Evolutionary conservation across 305 asterid genomes (phyloP).

Genomic region (Fraxinus platypoda): DNA sequence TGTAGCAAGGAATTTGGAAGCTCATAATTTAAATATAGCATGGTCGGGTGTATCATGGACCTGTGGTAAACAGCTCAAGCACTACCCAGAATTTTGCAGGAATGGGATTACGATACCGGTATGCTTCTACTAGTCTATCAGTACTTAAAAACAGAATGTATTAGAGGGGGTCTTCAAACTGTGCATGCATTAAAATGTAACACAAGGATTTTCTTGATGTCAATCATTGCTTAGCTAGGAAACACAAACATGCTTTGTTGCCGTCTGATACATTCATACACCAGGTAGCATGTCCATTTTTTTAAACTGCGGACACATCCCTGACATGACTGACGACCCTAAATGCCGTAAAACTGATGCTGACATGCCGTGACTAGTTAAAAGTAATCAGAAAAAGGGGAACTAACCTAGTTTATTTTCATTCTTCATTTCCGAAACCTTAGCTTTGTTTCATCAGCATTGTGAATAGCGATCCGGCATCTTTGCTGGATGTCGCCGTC

Average conservation of each 20-base stretch:
- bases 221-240: neutral
- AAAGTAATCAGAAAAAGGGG: neutral
- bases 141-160: neutral
- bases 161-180: neutral
- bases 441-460: neutral
- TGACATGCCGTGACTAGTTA: neutral
- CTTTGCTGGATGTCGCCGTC: neutral
- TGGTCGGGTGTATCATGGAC: constrained; percentile 94
- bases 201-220: neutral
- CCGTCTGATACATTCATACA: neutral
- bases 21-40: constrained; percentile 61
- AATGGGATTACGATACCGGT: constrained; percentile 83
- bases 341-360: neutral
- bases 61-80: constrained; percentile 92
- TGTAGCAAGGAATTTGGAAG: constrained; percentile 58
- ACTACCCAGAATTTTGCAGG: constrained; percentile 79
- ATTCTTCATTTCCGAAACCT: neutral
- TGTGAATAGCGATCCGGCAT: neutral
- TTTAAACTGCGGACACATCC: neutral
- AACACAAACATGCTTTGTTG: neutral
- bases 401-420: neutral
- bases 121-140: constrained; percentile 32
- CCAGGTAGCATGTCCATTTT: neutral
- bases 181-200: constrained; percentile 1
- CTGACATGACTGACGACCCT: neutral